Percentiles rank a stretch among this genome's conserved stretches.
Evolutionary conservation across 2,329 filamentous ascomycete genomes (phyloP).

Genomic region (Colletotrichum caudatum): DNA sequence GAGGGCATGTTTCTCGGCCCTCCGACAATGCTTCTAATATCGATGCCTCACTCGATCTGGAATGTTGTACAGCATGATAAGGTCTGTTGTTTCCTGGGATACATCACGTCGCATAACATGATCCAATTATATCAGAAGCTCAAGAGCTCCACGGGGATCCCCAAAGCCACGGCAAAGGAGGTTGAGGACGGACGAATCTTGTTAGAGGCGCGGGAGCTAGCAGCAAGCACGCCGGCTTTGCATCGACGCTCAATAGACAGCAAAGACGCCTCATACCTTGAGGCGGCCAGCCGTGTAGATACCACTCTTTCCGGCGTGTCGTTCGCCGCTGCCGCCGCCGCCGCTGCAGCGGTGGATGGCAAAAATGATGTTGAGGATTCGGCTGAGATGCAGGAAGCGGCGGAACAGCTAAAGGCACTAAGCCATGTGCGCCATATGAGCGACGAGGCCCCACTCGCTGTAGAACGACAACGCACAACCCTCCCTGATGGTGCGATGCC

Average conservation of each 20-base stretch:
- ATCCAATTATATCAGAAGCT: constrained; percentile 72
- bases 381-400: constrained; percentile 77
- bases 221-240: constrained; percentile 52
- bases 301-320: constrained; percentile 25
- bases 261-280: constrained; percentile 38
- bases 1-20: constrained; percentile 77
- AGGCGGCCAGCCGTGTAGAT: constrained; percentile 32
- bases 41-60: constrained; percentile 74
- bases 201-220: constrained; percentile 64
- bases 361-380: constrained; percentile 70
- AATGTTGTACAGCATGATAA: constrained; percentile 74
- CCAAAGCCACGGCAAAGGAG: constrained; percentile 62
- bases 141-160: constrained; percentile 60
- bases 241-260: constrained; percentile 41
- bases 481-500: constrained; percentile 54
- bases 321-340: constrained; percentile 36
- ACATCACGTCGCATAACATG: constrained; percentile 76
- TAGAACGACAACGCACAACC: constrained; percentile 52
- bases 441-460: constrained; percentile 47
- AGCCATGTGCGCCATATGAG: constrained; percentile 68
- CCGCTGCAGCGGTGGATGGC: constrained; percentile 46
- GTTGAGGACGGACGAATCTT: constrained; percentile 69
- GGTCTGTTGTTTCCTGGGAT: constrained; percentile 74
- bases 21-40: constrained; percentile 74
- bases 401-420: constrained; percentile 74